These are phyloP conservation scores for Forsythia viridissima DNA, from an alignment of 257 asterid genomes.

Conservation along the genomic window DNA sequence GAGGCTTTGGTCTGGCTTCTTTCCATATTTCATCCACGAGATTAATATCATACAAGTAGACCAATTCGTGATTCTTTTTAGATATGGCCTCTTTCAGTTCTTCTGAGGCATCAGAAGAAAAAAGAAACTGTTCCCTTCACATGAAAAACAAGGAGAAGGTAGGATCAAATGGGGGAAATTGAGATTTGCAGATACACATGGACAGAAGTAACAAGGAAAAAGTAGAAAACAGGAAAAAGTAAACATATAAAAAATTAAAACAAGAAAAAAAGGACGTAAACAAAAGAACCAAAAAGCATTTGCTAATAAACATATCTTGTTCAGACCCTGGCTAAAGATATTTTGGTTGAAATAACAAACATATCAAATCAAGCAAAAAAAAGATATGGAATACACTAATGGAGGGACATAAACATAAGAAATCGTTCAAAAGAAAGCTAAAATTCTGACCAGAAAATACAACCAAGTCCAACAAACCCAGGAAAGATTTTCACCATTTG, in stretches of 20 bases:
- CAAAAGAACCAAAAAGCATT: not conserved
- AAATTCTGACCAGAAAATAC: not conserved
- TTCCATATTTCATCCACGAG: conserved; percentile 97
- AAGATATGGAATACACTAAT: not conserved
- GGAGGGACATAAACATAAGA: not conserved
- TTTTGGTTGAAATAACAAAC: conserved; percentile 2
- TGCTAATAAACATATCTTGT: not conserved
- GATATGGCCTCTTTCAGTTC: conserved; percentile 84
- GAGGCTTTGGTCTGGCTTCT: conserved; percentile 77
- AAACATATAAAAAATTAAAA: not conserved
- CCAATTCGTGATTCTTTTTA: conserved; percentile 73
- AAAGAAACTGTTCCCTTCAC: conserved; percentile 96
- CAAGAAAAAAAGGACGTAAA: not conserved
- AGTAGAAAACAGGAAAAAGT: not conserved
- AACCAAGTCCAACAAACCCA: not conserved
- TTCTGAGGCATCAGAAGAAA: conserved; percentile 93
- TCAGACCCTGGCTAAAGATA: not conserved
- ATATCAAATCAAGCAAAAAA: not conserved
- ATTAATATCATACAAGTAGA: conserved; percentile 73
- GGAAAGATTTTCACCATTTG: not conserved
- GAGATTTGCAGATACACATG: conserved; percentile 19
- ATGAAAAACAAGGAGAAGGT: conserved; percentile 42
- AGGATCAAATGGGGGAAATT: conserved; percentile 49
- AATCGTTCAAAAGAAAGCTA: not conserved
- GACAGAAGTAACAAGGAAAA: not conserved